phyloP scores from a whole-genome alignment of 2,329 filamentous ascomycete species.

The Xylariomycetidae sp. region DNA sequence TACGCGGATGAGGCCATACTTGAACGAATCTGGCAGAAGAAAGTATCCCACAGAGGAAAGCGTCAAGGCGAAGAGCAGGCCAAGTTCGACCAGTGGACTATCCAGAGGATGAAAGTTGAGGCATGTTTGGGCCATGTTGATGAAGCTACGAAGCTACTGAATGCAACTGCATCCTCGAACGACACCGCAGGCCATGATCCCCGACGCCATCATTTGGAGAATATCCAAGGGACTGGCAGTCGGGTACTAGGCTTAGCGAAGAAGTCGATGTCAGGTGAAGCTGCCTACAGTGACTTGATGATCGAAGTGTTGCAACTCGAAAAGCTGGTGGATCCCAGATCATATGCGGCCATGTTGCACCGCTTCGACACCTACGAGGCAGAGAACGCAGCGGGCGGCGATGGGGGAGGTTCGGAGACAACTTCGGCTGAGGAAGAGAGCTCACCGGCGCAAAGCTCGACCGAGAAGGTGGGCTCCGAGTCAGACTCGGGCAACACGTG shows the following conservation, averaged over 20 bases:
- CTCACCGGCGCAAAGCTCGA: no score
- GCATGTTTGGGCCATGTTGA: slow-evolving; percentile 18
- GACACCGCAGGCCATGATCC: slow-evolving; percentile 12
- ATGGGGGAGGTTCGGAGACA: neutral
- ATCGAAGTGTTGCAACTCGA: slow-evolving; percentile 19
- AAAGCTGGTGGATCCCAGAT: slow-evolving; percentile 17
- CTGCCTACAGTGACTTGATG: slow-evolving; percentile 20
- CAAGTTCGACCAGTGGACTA: slow-evolving; percentile 14
- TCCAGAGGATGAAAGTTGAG: slow-evolving; percentile 20
- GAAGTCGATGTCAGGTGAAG: slow-evolving; percentile 12
- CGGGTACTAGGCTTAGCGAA: slow-evolving; percentile 15
- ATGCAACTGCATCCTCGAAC: slow-evolving; percentile 4
- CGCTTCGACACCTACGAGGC: slow-evolving; percentile 9
- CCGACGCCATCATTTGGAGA: slow-evolving; percentile 17
- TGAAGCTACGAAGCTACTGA: slow-evolving; percentile 12
- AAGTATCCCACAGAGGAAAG: slow-evolving; percentile 12
- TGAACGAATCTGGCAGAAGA: slow-evolving; percentile 23
- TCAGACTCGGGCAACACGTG: no score
- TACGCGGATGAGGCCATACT: slow-evolving; percentile 18
- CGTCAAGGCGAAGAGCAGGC: slow-evolving; percentile 8
- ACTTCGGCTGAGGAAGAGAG: no score
- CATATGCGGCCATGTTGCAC: slow-evolving; percentile 10
- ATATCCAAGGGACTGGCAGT: slow-evolving; percentile 13
- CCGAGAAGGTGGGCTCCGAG: no score
- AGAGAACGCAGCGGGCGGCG: slow-evolving; percentile 1